phyloP scores from a whole-genome alignment of 2,329 filamentous ascomycete genomes.

The Dryadomyces quercivorus region DNA sequence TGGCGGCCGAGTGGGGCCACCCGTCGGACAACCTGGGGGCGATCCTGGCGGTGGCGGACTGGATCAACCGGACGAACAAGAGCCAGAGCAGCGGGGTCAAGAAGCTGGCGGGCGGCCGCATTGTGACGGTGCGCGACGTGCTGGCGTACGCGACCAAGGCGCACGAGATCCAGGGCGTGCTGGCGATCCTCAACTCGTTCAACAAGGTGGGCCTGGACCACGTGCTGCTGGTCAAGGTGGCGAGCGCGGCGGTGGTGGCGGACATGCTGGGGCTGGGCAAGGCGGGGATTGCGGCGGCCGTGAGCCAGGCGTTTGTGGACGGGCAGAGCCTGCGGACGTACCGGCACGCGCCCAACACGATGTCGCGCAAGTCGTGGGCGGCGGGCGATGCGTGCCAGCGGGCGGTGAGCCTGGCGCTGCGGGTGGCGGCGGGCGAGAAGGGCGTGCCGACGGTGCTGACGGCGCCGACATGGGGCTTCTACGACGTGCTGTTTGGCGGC shows the following conservation, averaged over 20 bases:
- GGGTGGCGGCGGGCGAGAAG: constrained; percentile 82
- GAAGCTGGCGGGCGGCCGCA: constrained; percentile 66
- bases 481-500: constrained; percentile 94
- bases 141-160: constrained; percentile 98
- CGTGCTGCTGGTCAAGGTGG: constrained; percentile 96
- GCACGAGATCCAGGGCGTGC: constrained; percentile 95
- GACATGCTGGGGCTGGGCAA: constrained; percentile 88
- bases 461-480: constrained; percentile 93
- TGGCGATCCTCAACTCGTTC: constrained; percentile 95
- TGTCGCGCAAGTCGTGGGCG: constrained; percentile 99
- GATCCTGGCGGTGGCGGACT: constrained; percentile 93
- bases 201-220: constrained; percentile 98
- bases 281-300: constrained; percentile 84
- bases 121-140: constrained; percentile 79
- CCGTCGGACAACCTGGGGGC: constrained; percentile 96
- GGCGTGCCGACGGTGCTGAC: constrained; percentile 88
- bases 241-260: constrained; percentile 83
- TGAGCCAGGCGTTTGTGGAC: constrained; percentile 96
- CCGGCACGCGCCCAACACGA: constrained; percentile 95
- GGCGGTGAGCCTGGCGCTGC: constrained; percentile 80
- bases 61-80: constrained; percentile 85
- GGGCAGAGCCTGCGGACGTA: constrained; percentile 94
- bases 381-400: constrained; percentile 96
- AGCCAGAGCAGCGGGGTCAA: constrained; percentile 26
- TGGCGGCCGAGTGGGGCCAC: constrained; percentile 99